A percentile compares a stretch with the other conserved stretches of the same genome.
Conservation (phyloP, 192 early-diverging fungal genomes). For the Dispira simplex region DNA sequence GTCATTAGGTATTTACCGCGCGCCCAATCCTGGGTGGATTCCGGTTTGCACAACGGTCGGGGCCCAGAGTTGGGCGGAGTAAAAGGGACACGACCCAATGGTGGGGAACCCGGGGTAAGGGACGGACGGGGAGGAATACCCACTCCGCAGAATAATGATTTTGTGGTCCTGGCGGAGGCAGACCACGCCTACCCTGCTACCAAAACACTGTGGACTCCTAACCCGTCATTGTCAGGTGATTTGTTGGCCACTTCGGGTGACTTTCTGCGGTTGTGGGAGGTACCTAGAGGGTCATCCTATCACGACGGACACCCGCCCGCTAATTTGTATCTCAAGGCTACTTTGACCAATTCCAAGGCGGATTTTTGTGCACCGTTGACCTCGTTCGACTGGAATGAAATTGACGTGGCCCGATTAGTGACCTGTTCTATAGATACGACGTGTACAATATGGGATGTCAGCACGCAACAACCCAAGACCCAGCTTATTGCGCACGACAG, state of each 20-base stretch:
- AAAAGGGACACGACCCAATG: constrained; percentile 14
- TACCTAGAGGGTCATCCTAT: constrained; percentile 12
- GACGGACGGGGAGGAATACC: background rate
- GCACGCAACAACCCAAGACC: constrained; percentile 92
- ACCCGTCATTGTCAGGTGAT: constrained; percentile 38
- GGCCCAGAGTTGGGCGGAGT: background rate
- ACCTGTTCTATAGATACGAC: constrained; percentile 96
- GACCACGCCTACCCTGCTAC: constrained; percentile 81
- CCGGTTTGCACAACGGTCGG: background rate
- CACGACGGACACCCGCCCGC: background rate
- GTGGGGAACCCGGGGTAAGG: background rate
- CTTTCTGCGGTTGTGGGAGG: constrained; percentile 78
- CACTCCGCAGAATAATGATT: constrained; percentile 30
- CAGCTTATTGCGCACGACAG: constrained; percentile 98
- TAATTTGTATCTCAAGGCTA: constrained; percentile 21
- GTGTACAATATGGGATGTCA: constrained; percentile 98
- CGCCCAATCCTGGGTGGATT: too few relatives aligned
- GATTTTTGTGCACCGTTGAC: constrained; percentile 85
- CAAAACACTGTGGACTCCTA: constrained; percentile 78
- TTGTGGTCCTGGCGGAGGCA: constrained; percentile 55
- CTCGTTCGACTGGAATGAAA: constrained; percentile 94
- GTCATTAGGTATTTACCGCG: constrained; percentile 14
- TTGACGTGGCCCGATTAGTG: constrained; percentile 68
- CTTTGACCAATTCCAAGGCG: constrained; percentile 36
- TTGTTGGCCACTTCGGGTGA: constrained; percentile 82